Evolutionary conservation across 495 filamentous ascomycete genomes (phyloP), one percentile per base, ranked within the genome.

Genomic region (Evernia prunastri): DNA sequence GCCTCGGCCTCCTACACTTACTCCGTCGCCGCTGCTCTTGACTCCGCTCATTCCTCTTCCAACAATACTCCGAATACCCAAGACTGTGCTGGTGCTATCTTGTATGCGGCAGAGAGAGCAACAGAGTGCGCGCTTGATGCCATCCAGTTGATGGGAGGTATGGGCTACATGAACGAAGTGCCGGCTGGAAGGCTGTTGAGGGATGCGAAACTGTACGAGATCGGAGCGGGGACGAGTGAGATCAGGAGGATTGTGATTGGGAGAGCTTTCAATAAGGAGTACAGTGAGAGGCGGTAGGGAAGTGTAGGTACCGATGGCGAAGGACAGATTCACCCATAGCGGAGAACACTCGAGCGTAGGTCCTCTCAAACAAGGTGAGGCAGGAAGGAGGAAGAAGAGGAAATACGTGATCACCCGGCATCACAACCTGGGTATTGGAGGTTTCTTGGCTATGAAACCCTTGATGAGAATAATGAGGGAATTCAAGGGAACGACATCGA

Each of bases 101-200:
- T 97, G 60, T 96, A 96, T 76, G 94, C 94, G 8, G 93, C 92
- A 1, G 95, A 98, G 78, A 79, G 90, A 12, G 94, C 94, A 2
- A 97, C 92, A 4, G 90, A 97, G 75, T 89, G 85, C 63, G 83
- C 90, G 9, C 79, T 96, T 5, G 94, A 97, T 73, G 89, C 88
- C n/a, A 90, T 98, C 61, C 94, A 98, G 76, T 79, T 96, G 37
- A 82, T 98, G 76, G 94, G 94, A 36, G 94, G 94, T 4, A 98
- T 91, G 82, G 94, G 94, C 7, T 98, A 97, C 74, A 82, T 94
- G 67, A 96, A 97, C 75, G 94, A 98, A 79, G 89, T 97, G 73
- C 86, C 91, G 0, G 93, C 89, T 11, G 92, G 91, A 27, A 79
- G 94, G 54, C 76, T 98, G 61, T 75, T 97, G 63, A 77, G 94